Conservation (phyloP, 2,329 filamentous ascomycete genomes). For the Alternaria burnsii region DNA sequence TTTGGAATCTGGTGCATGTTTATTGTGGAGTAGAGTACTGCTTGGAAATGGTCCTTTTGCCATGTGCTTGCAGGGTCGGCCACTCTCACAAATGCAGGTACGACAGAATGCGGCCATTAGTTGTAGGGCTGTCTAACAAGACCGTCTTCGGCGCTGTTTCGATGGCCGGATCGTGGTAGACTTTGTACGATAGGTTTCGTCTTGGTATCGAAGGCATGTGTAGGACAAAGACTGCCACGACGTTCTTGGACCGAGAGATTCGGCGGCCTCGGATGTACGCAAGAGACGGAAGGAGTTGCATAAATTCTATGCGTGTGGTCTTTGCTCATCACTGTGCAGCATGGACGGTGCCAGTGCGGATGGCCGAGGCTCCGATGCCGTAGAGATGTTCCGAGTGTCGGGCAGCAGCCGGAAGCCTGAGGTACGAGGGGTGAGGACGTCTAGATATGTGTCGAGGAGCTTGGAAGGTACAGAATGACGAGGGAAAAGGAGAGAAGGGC, state of each 20-base stretch:
- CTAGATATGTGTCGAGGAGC: not conserved
- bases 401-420: not conserved
- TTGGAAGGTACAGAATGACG: not conserved
- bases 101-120: constrained; percentile 5
- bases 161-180: not conserved
- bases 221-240: not conserved
- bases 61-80: constrained; percentile 18
- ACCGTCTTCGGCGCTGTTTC: not conserved
- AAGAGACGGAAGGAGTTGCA: constrained; percentile 3
- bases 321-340: constrained; percentile 3
- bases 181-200: not conserved
- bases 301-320: constrained; percentile 1
- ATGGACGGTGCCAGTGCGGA: constrained; percentile 5
- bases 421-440: not conserved
- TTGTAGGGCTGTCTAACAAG: not conserved
- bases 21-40: constrained; percentile 7
- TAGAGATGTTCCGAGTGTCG: not conserved
- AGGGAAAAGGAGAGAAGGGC: constrained; percentile 6
- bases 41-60: constrained; percentile 3
- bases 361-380: constrained; percentile 1
- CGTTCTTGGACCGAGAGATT: not conserved
- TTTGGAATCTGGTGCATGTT: not conserved
- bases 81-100: constrained; percentile 22
- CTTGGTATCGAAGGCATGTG: not conserved
- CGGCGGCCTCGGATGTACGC: not conserved